phyloP scores from a whole-genome alignment of 257 asterid genomes.

The Pogostemon cablin region DNA sequence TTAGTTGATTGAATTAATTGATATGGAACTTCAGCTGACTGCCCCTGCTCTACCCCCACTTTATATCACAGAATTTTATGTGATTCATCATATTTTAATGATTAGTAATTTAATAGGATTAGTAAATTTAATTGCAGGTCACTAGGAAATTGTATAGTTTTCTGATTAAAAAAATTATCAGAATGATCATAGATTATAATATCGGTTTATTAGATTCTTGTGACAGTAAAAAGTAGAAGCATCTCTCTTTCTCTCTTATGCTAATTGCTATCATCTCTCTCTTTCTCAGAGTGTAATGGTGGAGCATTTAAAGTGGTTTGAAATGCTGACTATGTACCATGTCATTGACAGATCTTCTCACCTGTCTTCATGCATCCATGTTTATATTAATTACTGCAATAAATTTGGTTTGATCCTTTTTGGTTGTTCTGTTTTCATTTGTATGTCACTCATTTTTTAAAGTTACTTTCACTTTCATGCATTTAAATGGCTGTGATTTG shows the following conservation, averaged over 20 bases:
- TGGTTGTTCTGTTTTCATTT: constrained; percentile 15
- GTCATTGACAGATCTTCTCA: constrained; percentile 22
- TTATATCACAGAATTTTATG: constrained; percentile 17
- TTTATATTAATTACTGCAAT: constrained; percentile 8
- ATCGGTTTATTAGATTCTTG: constrained; percentile 21
- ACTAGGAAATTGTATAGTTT: constrained; percentile 35
- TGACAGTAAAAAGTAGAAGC: constrained; percentile 32
- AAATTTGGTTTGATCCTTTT: constrained; percentile 13
- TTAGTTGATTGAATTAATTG: not conserved
- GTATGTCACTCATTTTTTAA: constrained; percentile 2
- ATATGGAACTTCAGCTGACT: not conserved
- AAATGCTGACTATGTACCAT: constrained; percentile 35
- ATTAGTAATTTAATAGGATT: constrained; percentile 22
- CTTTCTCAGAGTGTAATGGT: not conserved
- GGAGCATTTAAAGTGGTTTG: constrained; percentile 13
- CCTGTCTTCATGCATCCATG: not conserved
- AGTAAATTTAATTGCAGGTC: constrained; percentile 17
- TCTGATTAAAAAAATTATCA: not conserved
- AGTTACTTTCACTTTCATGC: not conserved
- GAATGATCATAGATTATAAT: too few species aligned
- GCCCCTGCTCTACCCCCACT: not conserved
- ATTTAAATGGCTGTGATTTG: not conserved
- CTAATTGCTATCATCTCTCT: not conserved
- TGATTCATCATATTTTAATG: not conserved
- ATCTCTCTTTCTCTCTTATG: constrained; percentile 2